Conservation (phyloP, 352 stramenopile species). For the Blastocystis sp. region DNA sequence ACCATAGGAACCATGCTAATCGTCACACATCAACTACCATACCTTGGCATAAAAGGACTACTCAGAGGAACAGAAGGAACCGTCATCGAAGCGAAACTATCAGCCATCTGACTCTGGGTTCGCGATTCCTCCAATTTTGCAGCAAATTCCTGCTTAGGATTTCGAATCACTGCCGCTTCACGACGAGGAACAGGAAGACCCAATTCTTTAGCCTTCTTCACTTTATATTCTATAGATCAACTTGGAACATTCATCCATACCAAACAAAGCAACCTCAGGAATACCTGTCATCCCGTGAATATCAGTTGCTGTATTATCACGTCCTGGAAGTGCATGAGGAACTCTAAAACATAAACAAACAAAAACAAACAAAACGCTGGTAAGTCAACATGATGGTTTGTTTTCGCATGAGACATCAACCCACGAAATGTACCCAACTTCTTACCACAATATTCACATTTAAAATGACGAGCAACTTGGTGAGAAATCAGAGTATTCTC, state of each 20-base stretch:
- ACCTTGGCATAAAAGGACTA: slow-evolving; percentile 26
- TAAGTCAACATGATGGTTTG: slow-evolving; percentile 42
- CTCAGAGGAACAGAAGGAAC: not conserved
- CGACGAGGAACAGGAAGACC: slow-evolving; percentile 1
- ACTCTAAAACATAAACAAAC: slow-evolving; percentile 18
- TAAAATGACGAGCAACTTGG: slow-evolving; percentile 60
- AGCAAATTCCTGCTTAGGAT: slow-evolving; percentile 52
- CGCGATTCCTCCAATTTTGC: slow-evolving; percentile 20
- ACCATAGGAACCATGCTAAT: not conserved
- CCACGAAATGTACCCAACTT: slow-evolving; percentile 58
- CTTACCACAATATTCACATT: slow-evolving; percentile 57
- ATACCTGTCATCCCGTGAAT: slow-evolving; percentile 61
- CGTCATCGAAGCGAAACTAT: slow-evolving; percentile 38
- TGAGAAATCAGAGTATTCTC: slow-evolving; percentile 61
- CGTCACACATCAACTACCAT: not conserved
- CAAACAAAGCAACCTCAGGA: slow-evolving; percentile 39
- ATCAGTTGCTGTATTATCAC: slow-evolving; percentile 58
- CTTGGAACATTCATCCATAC: not conserved
- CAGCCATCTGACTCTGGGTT: slow-evolving; percentile 29
- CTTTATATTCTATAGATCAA: slow-evolving; percentile 32
- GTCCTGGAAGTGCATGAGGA: slow-evolving; percentile 42
- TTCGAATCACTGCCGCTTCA: slow-evolving; percentile 37
- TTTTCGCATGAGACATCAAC: slow-evolving; percentile 54
- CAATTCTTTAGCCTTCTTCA: slow-evolving; percentile 42
- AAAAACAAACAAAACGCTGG: not conserved